Evolutionary conservation across 2,329 filamentous ascomycete genomes (phyloP).

Genomic region (Xylaria digitata): DNA sequence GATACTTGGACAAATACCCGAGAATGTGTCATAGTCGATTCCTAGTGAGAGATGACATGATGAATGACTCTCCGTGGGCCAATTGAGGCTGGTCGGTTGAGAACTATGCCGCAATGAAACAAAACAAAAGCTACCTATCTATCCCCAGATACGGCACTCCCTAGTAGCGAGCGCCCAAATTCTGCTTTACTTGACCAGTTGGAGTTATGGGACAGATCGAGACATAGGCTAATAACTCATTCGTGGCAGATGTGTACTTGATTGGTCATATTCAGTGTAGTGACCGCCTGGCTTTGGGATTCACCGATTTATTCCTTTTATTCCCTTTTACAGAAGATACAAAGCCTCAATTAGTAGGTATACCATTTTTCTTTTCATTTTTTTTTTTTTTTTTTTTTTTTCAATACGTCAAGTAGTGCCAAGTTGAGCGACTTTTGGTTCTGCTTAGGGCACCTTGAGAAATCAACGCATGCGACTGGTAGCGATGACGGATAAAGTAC

Average conservation of each 20-base stretch:
- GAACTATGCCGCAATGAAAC: neutral
- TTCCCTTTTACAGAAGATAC: too few species aligned
- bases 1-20: neutral
- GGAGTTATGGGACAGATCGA: slow-evolving; percentile 5
- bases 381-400: too few species aligned
- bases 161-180: neutral
- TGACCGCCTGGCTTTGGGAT: neutral
- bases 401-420: too few species aligned
- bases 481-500: too few species aligned
- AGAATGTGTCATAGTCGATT: neutral
- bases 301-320: neutral
- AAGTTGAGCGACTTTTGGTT: too few species aligned
- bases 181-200: neutral
- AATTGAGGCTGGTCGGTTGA: neutral
- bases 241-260: neutral
- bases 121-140: neutral
- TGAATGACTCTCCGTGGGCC: neutral
- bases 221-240: slow-evolving; percentile 5
- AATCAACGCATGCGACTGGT: too few species aligned
- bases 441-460: too few species aligned
- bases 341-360: too few species aligned
- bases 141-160: neutral
- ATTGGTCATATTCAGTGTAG: too few species aligned
- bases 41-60: neutral
- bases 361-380: too few species aligned